phyloP scores from a whole-genome alignment of 805 yeast genomes.

The Schwanniomyces polymorphus region DNA sequence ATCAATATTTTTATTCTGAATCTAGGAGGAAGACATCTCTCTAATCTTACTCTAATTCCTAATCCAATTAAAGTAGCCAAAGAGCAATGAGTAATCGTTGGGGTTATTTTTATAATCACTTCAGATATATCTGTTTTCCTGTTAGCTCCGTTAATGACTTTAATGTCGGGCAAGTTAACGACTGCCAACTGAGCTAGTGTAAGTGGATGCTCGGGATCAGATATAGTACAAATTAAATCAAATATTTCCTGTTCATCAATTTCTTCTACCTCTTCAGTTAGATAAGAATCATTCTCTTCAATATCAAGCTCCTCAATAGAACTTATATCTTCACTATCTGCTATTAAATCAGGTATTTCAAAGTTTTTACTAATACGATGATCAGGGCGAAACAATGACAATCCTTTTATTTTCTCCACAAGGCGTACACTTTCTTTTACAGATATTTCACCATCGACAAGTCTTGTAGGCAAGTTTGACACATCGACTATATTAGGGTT shows the following conservation, averaged over 20 bases:
- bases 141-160: conserved; percentile 57
- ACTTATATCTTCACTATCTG: conserved; percentile 3
- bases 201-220: conserved; percentile 97
- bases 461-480: conserved; percentile 73
- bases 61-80: conserved; percentile 93
- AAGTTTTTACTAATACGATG: not conserved
- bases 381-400: conserved; percentile 20
- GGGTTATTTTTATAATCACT: conserved; percentile 83
- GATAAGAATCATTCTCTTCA: conserved; percentile 15
- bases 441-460: conserved; percentile 11
- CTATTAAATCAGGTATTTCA: conserved; percentile 1
- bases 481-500: conserved; percentile 84
- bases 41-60: conserved; percentile 89
- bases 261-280: conserved; percentile 50
- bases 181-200: conserved; percentile 93
- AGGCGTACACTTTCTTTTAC: conserved; percentile 15
- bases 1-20: conserved; percentile 77
- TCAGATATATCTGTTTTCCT: conserved; percentile 55
- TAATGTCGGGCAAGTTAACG: conserved; percentile 80
- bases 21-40: conserved; percentile 82
- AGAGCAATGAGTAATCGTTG: conserved; percentile 97
- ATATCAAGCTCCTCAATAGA: conserved; percentile 12
- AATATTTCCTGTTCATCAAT: conserved; percentile 89
- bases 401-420: conserved; percentile 29
- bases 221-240: conserved; percentile 79